Evolutionary conservation across 805 yeast species (phyloP).

Genomic region (Maudiozyma turicensis): DNA sequence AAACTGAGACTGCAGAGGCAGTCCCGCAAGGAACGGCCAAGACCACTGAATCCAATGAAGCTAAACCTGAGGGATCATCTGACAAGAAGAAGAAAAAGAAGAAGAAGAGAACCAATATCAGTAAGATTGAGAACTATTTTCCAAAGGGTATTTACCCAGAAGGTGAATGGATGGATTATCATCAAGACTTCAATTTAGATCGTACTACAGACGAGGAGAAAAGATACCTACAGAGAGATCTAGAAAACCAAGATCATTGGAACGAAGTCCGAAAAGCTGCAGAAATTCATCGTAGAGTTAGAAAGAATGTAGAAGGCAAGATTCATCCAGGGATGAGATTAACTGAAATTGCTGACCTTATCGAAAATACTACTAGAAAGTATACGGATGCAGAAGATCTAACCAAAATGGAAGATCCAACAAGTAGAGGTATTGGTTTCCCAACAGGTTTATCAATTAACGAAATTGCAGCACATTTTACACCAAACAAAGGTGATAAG

Average conservation of each 20-base stretch:
- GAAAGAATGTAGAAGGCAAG: constrained; percentile 63
- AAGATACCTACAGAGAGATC: constrained; percentile 56
- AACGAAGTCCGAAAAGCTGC: constrained; percentile 93
- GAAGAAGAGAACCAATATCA: constrained; percentile 45
- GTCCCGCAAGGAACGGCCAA: too few relatives aligned
- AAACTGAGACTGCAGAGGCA: background rate
- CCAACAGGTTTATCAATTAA: constrained; percentile 96
- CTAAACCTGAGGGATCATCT: background rate
- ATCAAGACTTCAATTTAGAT: constrained; percentile 48
- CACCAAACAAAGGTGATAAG: constrained; percentile 93
- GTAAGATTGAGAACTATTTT: constrained; percentile 56
- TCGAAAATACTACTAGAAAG: constrained; percentile 76
- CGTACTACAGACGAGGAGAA: constrained; percentile 83
- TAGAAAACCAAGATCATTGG: constrained; percentile 49
- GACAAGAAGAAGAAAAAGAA: constrained; percentile 50
- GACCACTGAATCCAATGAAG: background rate
- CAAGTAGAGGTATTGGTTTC: constrained; percentile 82
- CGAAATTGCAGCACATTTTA: constrained; percentile 94
- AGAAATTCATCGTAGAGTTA: constrained; percentile 87
- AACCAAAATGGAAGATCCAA: constrained; percentile 32
- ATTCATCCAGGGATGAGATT: constrained; percentile 88
- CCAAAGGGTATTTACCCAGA: constrained; percentile 72
- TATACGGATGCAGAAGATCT: constrained; percentile 56
- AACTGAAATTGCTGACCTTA: constrained; percentile 79
- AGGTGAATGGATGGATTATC: constrained; percentile 80